Evolutionary conservation across 768 basidiomycete genomes (phyloP), one percentile per base, ranked within the genome.

Genomic region (Candolleomyces efflorescens): DNA sequence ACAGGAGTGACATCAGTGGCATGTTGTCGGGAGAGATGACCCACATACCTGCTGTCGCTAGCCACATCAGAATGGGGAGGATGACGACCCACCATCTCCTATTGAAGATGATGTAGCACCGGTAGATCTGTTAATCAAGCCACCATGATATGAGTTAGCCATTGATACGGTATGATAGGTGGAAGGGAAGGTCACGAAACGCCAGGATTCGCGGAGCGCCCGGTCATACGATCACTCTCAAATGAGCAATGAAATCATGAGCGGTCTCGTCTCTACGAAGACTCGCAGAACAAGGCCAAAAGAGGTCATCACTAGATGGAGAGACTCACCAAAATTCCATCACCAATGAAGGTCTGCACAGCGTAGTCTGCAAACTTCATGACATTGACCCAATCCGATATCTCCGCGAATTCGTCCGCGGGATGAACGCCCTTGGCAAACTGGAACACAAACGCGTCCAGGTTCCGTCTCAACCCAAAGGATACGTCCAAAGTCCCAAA

Each of bases 401-500:
- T 74, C 46, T 72, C 54, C 7, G 65, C 63, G 55, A 80, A 75
- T 15, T 68, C 65, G 24, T 72, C 68, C 2, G 62, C 67, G 0
- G 78, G 66, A 24, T 71, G 65, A 24, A 64, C 68, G 6, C 51
- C 51, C 22, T 53, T 53, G n/a, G 51, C 51, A 20, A 39, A 37
- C 22, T 53, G 51, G 22, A 38, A 53, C 9, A 77, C 65, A 58
- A 78, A 79, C 0, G 75, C 76, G 15, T 76, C 69, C n/a, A 80
- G 64, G 52, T 76, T 76, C 50, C 75, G 76, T 20, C 69, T 70
- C 13, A 79, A 65, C 39, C 73, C 72, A 57, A 78, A 75, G 17
- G 74, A 70, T n/a, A 78, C 71, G 55, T 79, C 75, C 57, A 78
- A 59, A 5, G 76, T 70, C 17, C 72, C 75, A 55, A 79, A 73